Conservation (phyloP, 2,329 filamentous ascomycete species). For the Diaporthe vexans region DNA sequence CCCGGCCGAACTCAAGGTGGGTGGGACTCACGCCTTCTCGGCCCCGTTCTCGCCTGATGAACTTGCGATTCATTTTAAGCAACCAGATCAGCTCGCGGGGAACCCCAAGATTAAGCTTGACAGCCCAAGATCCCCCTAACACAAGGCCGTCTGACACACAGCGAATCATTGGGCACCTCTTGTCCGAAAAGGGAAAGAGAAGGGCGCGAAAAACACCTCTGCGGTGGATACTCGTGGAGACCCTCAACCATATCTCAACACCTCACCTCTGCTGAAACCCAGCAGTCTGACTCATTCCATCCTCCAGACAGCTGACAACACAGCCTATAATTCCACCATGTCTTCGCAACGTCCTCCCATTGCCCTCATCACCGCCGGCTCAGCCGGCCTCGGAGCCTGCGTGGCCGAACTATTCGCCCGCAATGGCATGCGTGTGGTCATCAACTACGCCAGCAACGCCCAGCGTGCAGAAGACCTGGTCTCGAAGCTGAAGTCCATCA, state of each 20-base stretch:
- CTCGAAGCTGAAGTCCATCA: conserved; percentile 64
- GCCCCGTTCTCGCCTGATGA: conserved; percentile 24
- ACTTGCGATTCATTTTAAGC: conserved; percentile 18
- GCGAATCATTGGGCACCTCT: conserved; percentile 32
- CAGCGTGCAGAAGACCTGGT: conserved; percentile 72
- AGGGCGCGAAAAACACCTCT: background rate
- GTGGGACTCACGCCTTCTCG: conserved; percentile 6
- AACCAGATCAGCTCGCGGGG: conserved; percentile 9
- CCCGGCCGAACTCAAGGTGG: conserved; percentile 12
- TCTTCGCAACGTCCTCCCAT: conserved; percentile 52
- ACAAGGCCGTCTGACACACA: background rate
- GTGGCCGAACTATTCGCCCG: conserved; percentile 76
- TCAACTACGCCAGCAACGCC: conserved; percentile 79
- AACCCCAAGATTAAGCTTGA: background rate
- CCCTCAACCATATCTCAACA: background rate
- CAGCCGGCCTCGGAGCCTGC: conserved; percentile 78
- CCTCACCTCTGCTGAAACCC: background rate
- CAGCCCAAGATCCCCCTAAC: background rate
- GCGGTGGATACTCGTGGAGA: conserved; percentile 25
- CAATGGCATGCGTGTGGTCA: conserved; percentile 76
- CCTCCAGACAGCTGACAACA: background rate
- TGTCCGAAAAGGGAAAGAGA: conserved; percentile 26
- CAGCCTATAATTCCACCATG: conserved; percentile 38
- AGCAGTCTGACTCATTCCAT: background rate
- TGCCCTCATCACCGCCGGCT: conserved; percentile 65